phyloP scores from a whole-genome alignment of 2,329 filamentous ascomycete species.

The Simplicillium aogashimaense region DNA sequence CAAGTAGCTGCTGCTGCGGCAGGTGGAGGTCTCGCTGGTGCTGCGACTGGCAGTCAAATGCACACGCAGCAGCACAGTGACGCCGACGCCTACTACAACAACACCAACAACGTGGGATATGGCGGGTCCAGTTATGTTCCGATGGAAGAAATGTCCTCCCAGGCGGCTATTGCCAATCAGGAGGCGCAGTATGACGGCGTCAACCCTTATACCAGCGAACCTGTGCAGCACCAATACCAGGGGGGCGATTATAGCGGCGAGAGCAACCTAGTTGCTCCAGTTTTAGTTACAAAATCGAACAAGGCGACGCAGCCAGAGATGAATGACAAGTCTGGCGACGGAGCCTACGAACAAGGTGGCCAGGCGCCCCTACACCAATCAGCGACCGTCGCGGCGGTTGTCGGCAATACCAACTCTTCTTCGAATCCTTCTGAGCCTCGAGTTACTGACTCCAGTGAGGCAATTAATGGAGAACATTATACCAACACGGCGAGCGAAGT shows the following conservation, averaged over 20 bases:
- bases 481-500: conserved; percentile 4
- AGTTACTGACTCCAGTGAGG: conserved; percentile 1
- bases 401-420: background rate
- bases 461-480: conserved; percentile 7
- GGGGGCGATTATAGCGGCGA: conserved; percentile 2
- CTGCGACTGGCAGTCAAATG: no score
- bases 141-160: conserved; percentile 38
- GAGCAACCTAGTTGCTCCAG: conserved; percentile 4
- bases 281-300: conserved; percentile 3
- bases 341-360: conserved; percentile 2
- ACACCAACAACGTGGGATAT: conserved; percentile 25
- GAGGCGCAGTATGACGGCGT: conserved; percentile 44
- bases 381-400: background rate
- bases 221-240: conserved; percentile 14
- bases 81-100: conserved; percentile 14
- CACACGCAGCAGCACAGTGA: conserved; percentile 17
- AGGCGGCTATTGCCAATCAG: conserved; percentile 38
- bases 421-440: background rate
- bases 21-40: conserved; percentile 36
- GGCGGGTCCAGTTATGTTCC: conserved; percentile 33
- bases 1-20: conserved; percentile 51
- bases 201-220: conserved; percentile 46
- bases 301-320: no score
- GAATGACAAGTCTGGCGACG: background rate
- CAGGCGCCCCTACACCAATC: conserved; percentile 3